These are phyloP conservation scores for Crucihimalaya himalaica DNA, from an alignment of 345 rosid genomes.

Conservation along the genomic window DNA sequence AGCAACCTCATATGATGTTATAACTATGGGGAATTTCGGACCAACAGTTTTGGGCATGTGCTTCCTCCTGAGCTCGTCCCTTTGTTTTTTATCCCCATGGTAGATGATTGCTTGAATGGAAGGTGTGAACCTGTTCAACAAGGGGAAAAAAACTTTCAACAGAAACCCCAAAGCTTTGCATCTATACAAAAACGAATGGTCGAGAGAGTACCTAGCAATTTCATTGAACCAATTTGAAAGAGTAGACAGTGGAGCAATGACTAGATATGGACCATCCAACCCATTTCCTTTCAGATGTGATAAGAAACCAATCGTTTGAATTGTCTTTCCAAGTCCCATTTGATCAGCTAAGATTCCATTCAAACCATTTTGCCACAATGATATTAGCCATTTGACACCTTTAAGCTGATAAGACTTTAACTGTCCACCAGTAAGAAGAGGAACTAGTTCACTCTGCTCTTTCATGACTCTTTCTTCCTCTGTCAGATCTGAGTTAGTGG, in stretches of 20 bases:
- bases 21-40: conserved; percentile 75
- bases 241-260: conserved; percentile 97
- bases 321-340: conserved; percentile 99
- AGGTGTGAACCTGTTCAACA: conserved; percentile 67
- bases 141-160: background rate
- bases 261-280: conserved; percentile 84
- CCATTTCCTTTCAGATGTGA: conserved; percentile 87
- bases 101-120: conserved; percentile 71
- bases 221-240: conserved; percentile 94
- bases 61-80: conserved; percentile 68
- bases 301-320: conserved; percentile 91
- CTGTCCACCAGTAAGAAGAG: conserved; percentile 85
- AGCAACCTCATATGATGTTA: conserved; percentile 95
- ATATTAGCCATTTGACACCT: conserved; percentile 98
- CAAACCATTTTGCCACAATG: conserved; percentile 93
- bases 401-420: conserved; percentile 88
- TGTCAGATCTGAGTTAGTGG: conserved; percentile 53
- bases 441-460: conserved; percentile 83
- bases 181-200: conserved; percentile 6
- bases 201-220: conserved; percentile 59
- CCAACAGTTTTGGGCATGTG: conserved; percentile 73
- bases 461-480: conserved; percentile 75
- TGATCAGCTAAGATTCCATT: conserved; percentile 99
- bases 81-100: conserved; percentile 71
- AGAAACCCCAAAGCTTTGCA: background rate